Conservation (phyloP, 148 eudicot species). For the Rhododendron vialii region DNA sequence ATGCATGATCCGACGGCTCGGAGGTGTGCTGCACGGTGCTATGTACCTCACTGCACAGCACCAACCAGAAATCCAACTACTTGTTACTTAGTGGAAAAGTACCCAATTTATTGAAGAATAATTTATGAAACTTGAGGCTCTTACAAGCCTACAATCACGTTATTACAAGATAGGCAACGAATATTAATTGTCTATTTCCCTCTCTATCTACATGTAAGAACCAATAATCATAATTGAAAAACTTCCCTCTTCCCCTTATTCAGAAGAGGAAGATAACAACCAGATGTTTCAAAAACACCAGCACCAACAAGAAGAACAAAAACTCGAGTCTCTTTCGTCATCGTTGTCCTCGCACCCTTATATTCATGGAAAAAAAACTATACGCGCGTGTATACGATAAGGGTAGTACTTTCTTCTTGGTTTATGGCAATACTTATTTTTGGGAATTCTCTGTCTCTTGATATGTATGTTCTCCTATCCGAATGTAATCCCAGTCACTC, state of each 20-base stretch:
- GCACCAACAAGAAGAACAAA: not conserved
- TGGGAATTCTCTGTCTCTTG: not conserved
- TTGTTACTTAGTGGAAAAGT: not conserved
- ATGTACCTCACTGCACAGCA: too few relatives aligned
- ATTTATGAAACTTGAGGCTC: not conserved
- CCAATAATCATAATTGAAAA: not conserved
- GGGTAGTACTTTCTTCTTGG: not conserved
- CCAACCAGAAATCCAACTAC: not conserved
- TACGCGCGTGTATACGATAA: not conserved
- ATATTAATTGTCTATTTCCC: not conserved
- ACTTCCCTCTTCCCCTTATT: not conserved
- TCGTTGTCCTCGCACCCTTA: not conserved
- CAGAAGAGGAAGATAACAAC: conserved; percentile 1
- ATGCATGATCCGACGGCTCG: too few relatives aligned
- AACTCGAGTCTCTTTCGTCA: not conserved
- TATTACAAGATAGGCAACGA: not conserved
- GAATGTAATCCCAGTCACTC: not conserved
- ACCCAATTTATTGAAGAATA: not conserved
- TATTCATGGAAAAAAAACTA: not conserved
- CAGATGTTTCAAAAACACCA: not conserved
- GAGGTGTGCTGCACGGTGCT: too few relatives aligned
- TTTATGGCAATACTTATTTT: not conserved
- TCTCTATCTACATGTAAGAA: not conserved
- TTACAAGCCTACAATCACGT: not conserved
- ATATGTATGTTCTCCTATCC: not conserved